A percentile compares a stretch with the other conserved stretches of the same genome.
Conservation (phyloP, 768 basidiomycete genomes). For the Lentinula guzmanii region DNA sequence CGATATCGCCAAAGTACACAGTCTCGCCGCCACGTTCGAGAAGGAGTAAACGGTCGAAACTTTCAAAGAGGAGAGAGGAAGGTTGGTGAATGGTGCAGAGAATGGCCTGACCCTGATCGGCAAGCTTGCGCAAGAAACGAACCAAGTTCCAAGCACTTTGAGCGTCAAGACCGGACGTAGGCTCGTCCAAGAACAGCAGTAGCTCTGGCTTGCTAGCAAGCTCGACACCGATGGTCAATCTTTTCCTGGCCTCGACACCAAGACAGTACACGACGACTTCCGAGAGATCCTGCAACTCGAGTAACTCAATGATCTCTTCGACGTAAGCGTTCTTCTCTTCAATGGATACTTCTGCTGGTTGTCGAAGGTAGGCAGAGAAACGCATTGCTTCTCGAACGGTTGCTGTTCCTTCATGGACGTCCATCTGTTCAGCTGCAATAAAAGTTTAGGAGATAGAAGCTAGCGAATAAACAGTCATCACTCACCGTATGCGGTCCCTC, state of each 20-base stretch:
- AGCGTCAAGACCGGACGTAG: conserved; percentile 49
- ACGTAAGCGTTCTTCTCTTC: conserved; percentile 77
- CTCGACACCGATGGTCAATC: conserved; percentile 88
- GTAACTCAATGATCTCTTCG: conserved; percentile 77
- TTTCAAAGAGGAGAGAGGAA: conserved; percentile 56
- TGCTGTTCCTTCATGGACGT: conserved; percentile 74
- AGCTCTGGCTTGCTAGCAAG: conserved; percentile 82
- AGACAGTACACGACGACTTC: conserved; percentile 77
- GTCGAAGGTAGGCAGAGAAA: conserved; percentile 81
- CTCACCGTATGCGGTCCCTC: conserved; percentile 73
- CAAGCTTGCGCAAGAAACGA: conserved; percentile 77
- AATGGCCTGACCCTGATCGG: conserved; percentile 82
- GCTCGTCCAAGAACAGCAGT: conserved; percentile 61
- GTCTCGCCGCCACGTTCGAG: conserved; percentile 80
- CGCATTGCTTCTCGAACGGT: conserved; percentile 83
- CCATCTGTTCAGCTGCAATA: conserved; percentile 69
- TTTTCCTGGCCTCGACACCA: conserved; percentile 68
- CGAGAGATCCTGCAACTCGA: conserved; percentile 78
- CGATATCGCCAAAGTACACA: conserved; percentile 92
- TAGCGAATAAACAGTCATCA: conserved; percentile 15
- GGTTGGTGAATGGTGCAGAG: conserved; percentile 83
- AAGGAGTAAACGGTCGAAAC: conserved; percentile 69
- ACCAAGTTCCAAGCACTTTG: conserved; percentile 79
- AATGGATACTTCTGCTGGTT: conserved; percentile 58
- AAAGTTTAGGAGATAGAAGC: conserved; percentile 17